Base-by-base conservation (phyloP, 768 basidiomycete genomes). In the Boletus tylopilopsis region DNA sequence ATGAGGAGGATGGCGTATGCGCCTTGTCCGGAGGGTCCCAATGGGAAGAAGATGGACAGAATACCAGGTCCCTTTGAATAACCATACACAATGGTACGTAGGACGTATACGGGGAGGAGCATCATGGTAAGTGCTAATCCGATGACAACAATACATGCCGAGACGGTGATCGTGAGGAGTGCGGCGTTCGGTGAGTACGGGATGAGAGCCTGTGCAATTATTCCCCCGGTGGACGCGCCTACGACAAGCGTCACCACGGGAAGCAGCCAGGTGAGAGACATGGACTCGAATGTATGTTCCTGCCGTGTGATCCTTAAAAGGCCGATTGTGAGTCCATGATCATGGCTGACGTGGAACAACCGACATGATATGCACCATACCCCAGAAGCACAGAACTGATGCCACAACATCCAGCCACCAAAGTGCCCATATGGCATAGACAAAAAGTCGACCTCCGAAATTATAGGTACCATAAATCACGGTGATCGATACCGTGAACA, bases 171-270 rank as follows among this genome's bases (percentile, higher is more conserved):
- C 5, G 86, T 85, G 22, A 84, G 61, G 35, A 83, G 69, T 1
- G 85, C 84, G 53, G 76, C 67, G 1, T 63, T 54, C 2, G 69
- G 61, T 27, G 79, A 77, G 59, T 76, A 71, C 10, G 67, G 50
- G 10, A 72, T 54, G 5, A 91, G 62, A 4, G 80, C 71, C 2
- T 65, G 58, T 0, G 81, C 79, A 21, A 90, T 64, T 35, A 83
- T 64, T 1, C 76, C 84, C 2, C 88, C 88, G 0, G 81, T 72
- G 1, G 89, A 84, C 1, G 85, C 75, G 2, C 78, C 80, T 60
- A 91, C 89, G 37, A 86, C 77, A 15, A 85, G 74, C 0, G 88
- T 80, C 4, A 91, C 84, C 11, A 88, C 78, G 0, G 90, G 90
- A 25, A 91, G 80, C 8, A 90, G 71, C 87, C 88, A 90, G 19